These are phyloP conservation scores for Pseudopithomyces maydicus DNA, from an alignment of 2,329 filamentous ascomycete genomes.

Conservation along the genomic window DNA sequence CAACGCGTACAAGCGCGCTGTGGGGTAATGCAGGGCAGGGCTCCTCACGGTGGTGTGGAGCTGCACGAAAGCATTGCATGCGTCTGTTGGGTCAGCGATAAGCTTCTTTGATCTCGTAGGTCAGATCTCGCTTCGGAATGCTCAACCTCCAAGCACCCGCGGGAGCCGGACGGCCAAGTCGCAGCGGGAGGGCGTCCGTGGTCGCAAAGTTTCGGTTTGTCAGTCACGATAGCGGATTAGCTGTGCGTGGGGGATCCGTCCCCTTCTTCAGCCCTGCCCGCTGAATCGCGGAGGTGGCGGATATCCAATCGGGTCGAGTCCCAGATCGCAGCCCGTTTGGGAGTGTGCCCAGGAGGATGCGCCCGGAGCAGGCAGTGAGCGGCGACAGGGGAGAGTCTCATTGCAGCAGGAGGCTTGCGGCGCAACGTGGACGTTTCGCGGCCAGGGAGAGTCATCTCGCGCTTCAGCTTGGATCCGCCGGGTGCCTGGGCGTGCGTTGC, in stretches of 20 bases:
- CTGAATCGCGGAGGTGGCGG: conserved; percentile 14
- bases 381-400: background rate
- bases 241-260: conserved; percentile 5
- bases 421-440: conserved; percentile 6
- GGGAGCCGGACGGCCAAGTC: background rate
- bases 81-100: conserved; percentile 29
- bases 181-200: background rate
- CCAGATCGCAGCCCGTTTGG: conserved; percentile 12
- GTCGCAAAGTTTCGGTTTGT: background rate
- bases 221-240: background rate
- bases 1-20: conserved; percentile 2
- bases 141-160: background rate
- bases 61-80: conserved; percentile 30
- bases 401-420: background rate
- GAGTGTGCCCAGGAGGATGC: background rate
- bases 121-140: background rate
- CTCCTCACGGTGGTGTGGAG: conserved; percentile 13
- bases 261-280: conserved; percentile 14
- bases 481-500: conserved; percentile 15
- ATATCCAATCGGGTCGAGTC: conserved; percentile 19
- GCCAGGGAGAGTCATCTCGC: conserved; percentile 6
- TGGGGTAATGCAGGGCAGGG: conserved; percentile 14
- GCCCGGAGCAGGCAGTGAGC: conserved; percentile 1
- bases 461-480: conserved; percentile 5
- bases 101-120: conserved; percentile 33